Evolutionary conservation across 2,329 filamentous ascomycete genomes (phyloP), one percentile per base, ranked within the genome.

Genomic region (Sclerotinia trifoliorum): DNA sequence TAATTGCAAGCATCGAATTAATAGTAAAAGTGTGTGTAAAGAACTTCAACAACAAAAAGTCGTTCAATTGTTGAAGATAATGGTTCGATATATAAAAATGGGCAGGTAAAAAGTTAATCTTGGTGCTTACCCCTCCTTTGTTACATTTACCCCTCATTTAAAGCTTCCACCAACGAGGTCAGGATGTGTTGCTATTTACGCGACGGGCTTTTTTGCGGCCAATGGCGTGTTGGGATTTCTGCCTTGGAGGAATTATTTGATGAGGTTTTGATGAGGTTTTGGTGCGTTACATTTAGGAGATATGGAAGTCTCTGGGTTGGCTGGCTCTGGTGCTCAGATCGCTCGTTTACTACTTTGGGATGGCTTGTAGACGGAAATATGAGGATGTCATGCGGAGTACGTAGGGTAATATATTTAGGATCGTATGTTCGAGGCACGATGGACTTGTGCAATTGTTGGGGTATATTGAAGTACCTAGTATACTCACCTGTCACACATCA

Each of bases 141-240:
- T 51, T 63, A 51, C n/a, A 26, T 39, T 62, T 63, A 63, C 60
- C 60, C 60, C 60, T 63, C 60, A 63, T 63, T 63, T 63, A 35
- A 15, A 49, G 44, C 46, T 35, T 42, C n/a, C 56, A 44, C 44
- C 35, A 32, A 19, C 44, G 58, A 60, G 57, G 57, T n/a, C n/a
- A 19, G 10, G 10, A 5, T 32, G 15, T 46, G 21, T 60, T 60
- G 51, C 17, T 15, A 29, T 48, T 21, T 48, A n/a, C 8, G 21
- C 35, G 55, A 32, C 55, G 5, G 42, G 44, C 21, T 2, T 17
- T 48, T 63, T 63, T 63, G 29, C 21, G 8, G 15, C 60, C 60
- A 63, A 63, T 63, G 8, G 60, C 39, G 26, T 39, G 46, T 7
- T 32, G 24, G n/a, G 32, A 5, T 13, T 63, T 63, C 32, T 21